Percentiles rank a stretch among this genome's conserved stretches.
These are phyloP conservation scores for Diospyros kaki DNA, from an alignment of 148 eudicot genomes.

Conservation along the genomic window DNA sequence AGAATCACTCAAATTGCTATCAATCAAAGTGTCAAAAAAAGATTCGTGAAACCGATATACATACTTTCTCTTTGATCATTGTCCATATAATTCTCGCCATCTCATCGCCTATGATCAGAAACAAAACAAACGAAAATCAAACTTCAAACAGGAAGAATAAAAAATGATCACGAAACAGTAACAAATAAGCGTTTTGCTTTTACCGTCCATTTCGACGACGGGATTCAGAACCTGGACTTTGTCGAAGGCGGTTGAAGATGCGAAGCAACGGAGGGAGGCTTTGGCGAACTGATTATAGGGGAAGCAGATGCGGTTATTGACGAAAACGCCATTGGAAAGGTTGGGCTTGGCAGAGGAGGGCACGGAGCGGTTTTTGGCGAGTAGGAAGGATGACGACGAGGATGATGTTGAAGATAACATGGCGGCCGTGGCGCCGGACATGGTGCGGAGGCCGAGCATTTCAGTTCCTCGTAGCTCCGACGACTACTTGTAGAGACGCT, in stretches of 20 bases:
- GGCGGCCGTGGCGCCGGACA: slow-evolving; percentile 22
- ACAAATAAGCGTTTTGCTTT: neutral
- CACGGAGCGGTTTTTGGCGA: slow-evolving; percentile 20
- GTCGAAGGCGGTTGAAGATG: slow-evolving; percentile 26
- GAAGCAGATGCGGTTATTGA: slow-evolving; percentile 14
- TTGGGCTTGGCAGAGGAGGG: neutral
- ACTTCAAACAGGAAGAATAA: neutral
- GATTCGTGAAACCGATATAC: neutral
- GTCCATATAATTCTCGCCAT: slow-evolving; percentile 71
- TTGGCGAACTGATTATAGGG: slow-evolving; percentile 18
- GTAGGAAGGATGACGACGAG: neutral
- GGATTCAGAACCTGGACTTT: slow-evolving; percentile 54
- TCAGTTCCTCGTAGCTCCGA: neutral
- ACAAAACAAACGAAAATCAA: neutral
- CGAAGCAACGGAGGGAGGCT: slow-evolving; percentile 45
- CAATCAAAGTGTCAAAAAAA: neutral
- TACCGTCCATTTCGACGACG: slow-evolving; percentile 79
- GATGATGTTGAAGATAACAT: slow-evolving; percentile 14
- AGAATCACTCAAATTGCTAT: slow-evolving; percentile 7
- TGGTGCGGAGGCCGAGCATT: slow-evolving; percentile 29
- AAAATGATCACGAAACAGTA: neutral
- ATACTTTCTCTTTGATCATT: slow-evolving; percentile 64
- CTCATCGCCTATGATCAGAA: slow-evolving; percentile 52
- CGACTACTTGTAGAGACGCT: neutral
- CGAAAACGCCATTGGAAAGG: slow-evolving; percentile 8